Evolutionary conservation across 129 eudicot species (phyloP).

Genomic region (Lactuca sativa): DNA sequence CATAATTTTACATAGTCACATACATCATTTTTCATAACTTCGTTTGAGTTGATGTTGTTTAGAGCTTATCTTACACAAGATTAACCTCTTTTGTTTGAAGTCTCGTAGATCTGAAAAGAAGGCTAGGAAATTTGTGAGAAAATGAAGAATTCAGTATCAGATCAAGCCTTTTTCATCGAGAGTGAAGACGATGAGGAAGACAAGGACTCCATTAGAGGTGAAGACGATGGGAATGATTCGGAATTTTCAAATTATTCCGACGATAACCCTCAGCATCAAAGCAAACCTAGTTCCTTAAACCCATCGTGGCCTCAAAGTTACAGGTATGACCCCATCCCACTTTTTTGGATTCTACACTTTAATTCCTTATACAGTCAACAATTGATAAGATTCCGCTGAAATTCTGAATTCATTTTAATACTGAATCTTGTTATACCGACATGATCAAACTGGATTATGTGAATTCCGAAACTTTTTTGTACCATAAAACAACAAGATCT

Average conservation of each 20-base stretch:
- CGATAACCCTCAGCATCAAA: slow-evolving; percentile 37
- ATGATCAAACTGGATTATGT: not conserved
- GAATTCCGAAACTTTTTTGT: not conserved
- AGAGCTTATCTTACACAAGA: not conserved
- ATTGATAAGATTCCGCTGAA: not conserved
- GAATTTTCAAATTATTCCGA: slow-evolving; percentile 57
- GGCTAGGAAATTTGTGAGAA: slow-evolving; percentile 3
- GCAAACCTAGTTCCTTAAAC: slow-evolving; percentile 57
- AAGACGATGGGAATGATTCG: slow-evolving; percentile 60
- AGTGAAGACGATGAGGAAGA: slow-evolving; percentile 77
- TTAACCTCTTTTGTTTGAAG: slow-evolving; percentile 11
- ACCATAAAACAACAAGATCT: not conserved
- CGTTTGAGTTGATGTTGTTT: not conserved
- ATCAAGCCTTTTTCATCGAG: slow-evolving; percentile 68
- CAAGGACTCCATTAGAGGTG: slow-evolving; percentile 40
- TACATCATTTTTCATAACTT: not conserved
- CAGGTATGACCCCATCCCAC: slow-evolving; percentile 40
- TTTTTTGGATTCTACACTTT: not conserved
- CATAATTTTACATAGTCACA: not conserved
- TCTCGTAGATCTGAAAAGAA: slow-evolving; percentile 23
- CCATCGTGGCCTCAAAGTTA: slow-evolving; percentile 90
- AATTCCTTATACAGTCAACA: not conserved
- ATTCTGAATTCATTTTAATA: not conserved
- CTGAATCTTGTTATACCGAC: slow-evolving; percentile 5
- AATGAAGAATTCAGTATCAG: slow-evolving; percentile 74